These are phyloP conservation scores for Talaromyces verruculosus DNA, from an alignment of 2,329 filamentous ascomycete species.

Conservation along the genomic window DNA sequence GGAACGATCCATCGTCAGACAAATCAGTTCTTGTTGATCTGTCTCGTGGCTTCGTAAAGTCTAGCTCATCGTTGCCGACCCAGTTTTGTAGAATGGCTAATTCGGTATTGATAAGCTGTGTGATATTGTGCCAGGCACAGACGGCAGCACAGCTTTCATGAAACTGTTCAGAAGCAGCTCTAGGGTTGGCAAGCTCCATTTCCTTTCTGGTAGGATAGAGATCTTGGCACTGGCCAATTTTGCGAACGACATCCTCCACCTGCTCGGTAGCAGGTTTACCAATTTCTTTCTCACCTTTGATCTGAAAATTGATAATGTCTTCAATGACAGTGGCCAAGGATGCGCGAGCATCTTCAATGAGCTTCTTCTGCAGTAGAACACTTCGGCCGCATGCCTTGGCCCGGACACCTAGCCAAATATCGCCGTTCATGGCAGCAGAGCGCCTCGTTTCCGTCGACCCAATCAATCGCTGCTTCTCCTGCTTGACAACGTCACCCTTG, in stretches of 20 bases:
- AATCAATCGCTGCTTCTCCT: conserved; percentile 94
- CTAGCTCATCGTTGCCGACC: conserved; percentile 94
- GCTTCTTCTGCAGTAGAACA: conserved; percentile 76
- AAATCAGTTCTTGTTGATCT: conserved; percentile 71
- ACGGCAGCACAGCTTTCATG: conserved; percentile 82
- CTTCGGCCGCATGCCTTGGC: conserved; percentile 82
- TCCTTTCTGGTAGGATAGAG: conserved; percentile 79
- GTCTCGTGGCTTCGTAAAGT: conserved; percentile 76
- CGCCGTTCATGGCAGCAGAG: conserved; percentile 65
- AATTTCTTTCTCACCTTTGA: conserved; percentile 88
- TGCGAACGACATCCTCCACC: conserved; percentile 82
- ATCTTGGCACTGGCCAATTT: conserved; percentile 84
- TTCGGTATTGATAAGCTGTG: conserved; percentile 92
- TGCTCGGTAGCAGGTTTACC: conserved; percentile 86
- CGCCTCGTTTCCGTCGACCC: conserved; percentile 74
- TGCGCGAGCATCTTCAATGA: conserved; percentile 80
- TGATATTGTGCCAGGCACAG: conserved; percentile 95
- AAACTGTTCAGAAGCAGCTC: conserved; percentile 74
- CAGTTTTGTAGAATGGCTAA: conserved; percentile 87
- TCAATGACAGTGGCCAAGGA: conserved; percentile 75
- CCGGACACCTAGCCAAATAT: conserved; percentile 84
- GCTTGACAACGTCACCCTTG: conserved; percentile 93
- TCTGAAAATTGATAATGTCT: conserved; percentile 87
- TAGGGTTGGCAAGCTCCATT: conserved; percentile 71
- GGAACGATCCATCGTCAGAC: conserved; percentile 86